Conservation (phyloP, 208 protist species). For the Herpetomonas samuelpessoai region DNA sequence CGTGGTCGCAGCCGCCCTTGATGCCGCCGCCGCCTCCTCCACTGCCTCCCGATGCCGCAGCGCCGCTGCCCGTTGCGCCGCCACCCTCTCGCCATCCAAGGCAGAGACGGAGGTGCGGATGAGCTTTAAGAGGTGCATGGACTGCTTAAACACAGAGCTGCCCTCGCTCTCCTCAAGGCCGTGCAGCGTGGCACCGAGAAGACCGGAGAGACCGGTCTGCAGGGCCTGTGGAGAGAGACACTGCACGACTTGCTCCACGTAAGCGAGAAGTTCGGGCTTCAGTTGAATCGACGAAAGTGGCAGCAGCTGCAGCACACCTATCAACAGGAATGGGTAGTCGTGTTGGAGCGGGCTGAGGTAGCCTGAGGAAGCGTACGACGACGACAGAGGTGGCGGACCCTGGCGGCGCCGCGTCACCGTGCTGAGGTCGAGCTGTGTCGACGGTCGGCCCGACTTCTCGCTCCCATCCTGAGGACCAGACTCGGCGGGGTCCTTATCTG, state of each 20-base stretch:
- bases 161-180: constrained; percentile 49
- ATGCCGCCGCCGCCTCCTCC: neutral
- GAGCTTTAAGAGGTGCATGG: constrained; percentile 33
- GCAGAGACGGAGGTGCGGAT: constrained; percentile 9
- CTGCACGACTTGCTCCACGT: constrained; percentile 20
- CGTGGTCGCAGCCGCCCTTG: no score
- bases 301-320: constrained; percentile 37
- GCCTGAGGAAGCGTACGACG: neutral
- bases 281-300: constrained; percentile 32
- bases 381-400: neutral
- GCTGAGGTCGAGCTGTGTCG: neutral
- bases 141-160: constrained; percentile 43
- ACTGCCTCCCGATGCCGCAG: neutral
- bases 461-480: neutral
- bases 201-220: neutral
- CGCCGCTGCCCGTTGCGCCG: neutral
- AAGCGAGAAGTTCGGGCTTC: constrained; percentile 29
- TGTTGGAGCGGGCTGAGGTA: constrained; percentile 4
- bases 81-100: neutral
- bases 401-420: neutral
- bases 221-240: neutral
- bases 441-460: no score
- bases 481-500: constrained; percentile 18
- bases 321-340: constrained; percentile 11
- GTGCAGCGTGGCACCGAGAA: neutral